These are phyloP conservation scores for Crepidotus sp. DNA, from an alignment of 1,284 basidiomycete genomes.

Conservation along the genomic window DNA sequence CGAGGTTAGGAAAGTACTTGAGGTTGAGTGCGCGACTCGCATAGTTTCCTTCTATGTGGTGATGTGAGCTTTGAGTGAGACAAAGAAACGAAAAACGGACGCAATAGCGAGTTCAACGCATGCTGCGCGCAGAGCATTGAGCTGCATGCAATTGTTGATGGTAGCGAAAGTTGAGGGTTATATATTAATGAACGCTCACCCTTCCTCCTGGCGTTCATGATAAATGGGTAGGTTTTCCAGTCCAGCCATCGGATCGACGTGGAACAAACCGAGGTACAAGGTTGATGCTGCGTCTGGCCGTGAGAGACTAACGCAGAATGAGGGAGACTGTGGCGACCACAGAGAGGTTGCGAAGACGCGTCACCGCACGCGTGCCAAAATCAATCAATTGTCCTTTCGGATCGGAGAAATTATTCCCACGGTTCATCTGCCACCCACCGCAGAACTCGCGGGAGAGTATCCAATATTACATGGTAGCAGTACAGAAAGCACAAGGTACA, in stretches of 20 bases:
- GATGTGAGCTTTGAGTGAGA: conserved; percentile 1
- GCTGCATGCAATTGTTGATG: too few relatives aligned
- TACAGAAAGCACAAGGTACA: not conserved
- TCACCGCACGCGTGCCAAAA: not conserved
- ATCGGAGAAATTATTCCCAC: too few relatives aligned
- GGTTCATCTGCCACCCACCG: too few relatives aligned
- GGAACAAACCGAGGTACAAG: not conserved
- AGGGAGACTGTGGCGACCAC: too few relatives aligned
- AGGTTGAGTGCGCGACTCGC: conserved; percentile 37
- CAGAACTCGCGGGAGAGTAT: too few relatives aligned
- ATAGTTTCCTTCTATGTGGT: conserved; percentile 56
- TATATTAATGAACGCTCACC: conserved; percentile 25
- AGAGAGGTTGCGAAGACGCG: too few relatives aligned
- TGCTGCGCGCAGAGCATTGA: conserved; percentile 85
- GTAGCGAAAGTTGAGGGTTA: too few relatives aligned
- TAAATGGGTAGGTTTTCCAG: conserved; percentile 57
- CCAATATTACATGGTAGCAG: too few relatives aligned
- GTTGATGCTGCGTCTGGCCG: too few relatives aligned
- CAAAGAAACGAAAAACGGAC: conserved; percentile 33
- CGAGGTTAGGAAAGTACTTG: too few relatives aligned
- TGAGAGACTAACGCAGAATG: too few relatives aligned
- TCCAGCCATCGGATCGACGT: conserved; percentile 38
- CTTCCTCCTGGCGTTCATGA: conserved; percentile 66
- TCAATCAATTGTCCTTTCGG: too few relatives aligned
- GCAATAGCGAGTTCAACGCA: conserved; percentile 72